Base-by-base conservation (phyloP, 306 rosid genomes). In the Lablab purpureus region DNA sequence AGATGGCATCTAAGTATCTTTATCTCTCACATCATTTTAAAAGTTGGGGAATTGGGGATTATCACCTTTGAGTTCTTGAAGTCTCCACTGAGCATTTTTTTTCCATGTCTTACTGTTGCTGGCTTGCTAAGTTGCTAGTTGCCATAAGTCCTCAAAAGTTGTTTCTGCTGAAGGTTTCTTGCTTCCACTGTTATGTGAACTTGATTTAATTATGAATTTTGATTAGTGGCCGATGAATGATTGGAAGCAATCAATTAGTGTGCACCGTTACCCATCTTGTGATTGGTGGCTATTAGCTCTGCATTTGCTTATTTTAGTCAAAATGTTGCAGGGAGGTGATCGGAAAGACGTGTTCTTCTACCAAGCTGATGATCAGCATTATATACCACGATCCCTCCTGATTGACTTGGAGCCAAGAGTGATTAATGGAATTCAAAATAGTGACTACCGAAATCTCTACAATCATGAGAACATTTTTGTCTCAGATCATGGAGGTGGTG, bases 291-390 rank as follows among this genome's bases (percentile, higher is more conserved):
- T 2, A 6, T 40, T 27, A 28, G 80, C 27, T 83, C 60, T 63
- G 52, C 36, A 41, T 74, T 66, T 55, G 58, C 46, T 69, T 60
- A 72, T 64, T 56, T 62, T 70, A 56, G 54, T 36, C 22, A 14
- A 76, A 82, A 60, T 78, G 84, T n/a, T 82, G 72, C 87, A 94
- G 99, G 99, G 99, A 34, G 99, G 99, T 71, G 99, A 95, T 71
- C 77, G 99, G 49, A 95, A 95, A 79, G 99, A 95, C 64, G 99
- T 95, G 45, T 95, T 95, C 84, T 95, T 95, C 82, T 95, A 95
- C 75, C 99, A 95, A 89, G 99, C 99, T 15, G 99, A 95, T 74
- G 99, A 92, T 86, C 99, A 95, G 80, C 99, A 95, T 85, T 95
- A 95, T 84, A 90, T 95, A 84, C 99, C 99, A 7, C 89, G 99